A percentile compares a stretch with the other conserved stretches of the same genome.
Evolutionary conservation across 768 basidiomycete genomes (phyloP).

Genomic region (Hortiboletus flavorubellus): DNA sequence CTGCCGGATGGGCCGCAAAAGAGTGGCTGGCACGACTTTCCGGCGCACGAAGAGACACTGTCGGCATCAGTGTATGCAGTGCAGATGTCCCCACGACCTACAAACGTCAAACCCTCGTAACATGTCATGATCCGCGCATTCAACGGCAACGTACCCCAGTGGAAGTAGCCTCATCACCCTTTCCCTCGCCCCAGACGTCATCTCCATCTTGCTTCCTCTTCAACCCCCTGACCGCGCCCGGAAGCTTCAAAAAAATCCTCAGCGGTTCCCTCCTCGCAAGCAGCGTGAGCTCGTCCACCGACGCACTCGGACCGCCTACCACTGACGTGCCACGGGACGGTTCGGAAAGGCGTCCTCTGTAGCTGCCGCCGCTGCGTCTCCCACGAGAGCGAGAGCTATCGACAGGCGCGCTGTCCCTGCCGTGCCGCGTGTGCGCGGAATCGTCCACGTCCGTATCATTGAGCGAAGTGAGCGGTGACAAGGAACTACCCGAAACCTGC

Average conservation of each 20-base stretch:
- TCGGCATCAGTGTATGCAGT: too few species aligned
- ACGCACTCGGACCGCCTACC: constrained; percentile 21
- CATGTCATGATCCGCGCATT: too few species aligned
- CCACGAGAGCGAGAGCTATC: too few species aligned
- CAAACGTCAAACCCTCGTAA: too few species aligned
- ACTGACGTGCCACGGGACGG: neutral
- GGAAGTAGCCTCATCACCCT: neutral
- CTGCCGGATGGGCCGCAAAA: too few species aligned
- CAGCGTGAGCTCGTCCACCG: constrained; percentile 12
- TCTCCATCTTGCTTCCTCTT: constrained; percentile 16
- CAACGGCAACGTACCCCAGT: too few species aligned
- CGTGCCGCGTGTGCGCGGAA: too few species aligned
- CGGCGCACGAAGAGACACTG: too few species aligned
- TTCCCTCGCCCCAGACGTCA: neutral
- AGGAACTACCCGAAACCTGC: neutral
- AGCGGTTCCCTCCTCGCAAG: constrained; percentile 16
- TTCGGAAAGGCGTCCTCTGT: neutral
- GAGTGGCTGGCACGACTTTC: too few species aligned
- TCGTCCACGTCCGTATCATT: neutral
- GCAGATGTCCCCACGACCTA: too few species aligned
- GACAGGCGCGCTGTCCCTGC: too few species aligned
- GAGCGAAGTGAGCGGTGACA: constrained; percentile 21
- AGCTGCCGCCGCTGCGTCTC: too few species aligned
- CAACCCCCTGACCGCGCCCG: neutral
- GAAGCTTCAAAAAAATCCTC: constrained; percentile 9